Base-by-base conservation (phyloP, 163 green algal genomes). In the Trebouxiophyceae sp. region DNA sequence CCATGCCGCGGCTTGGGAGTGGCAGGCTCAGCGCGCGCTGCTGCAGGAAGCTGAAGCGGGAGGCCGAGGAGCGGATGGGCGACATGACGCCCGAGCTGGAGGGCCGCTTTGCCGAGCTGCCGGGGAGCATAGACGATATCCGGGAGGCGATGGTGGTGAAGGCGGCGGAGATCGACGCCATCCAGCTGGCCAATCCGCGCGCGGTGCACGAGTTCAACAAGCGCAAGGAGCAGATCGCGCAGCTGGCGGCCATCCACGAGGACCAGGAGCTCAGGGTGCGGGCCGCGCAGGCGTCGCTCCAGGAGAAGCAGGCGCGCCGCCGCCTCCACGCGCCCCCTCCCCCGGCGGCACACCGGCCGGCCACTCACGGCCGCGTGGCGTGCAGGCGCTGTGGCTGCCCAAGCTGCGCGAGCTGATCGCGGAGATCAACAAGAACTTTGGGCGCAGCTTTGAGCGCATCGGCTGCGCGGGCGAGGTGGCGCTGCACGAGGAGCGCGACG, bases 351-450 rank as follows among this genome's bases (percentile, higher is more conserved):
- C 45, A 54, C 1, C n/a, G n/a, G n/a, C n/a, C n/a, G n/a, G n/a
- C 8, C 39, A 50, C 39, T 16, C 8, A 50, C 39, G 16, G 8
- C 39, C 39, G 39, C 31, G 26, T 22, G 34, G 0, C 28, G 2
- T 75, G 65, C 78, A 93, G 81, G 74, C 55, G 8, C 27, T 33
- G 1, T 98, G 92, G 92, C 81, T 95, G 69, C 83, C 86, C 1
- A 46, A 83, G 58, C 79, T 98, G 29, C 61, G 81, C 64, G 54
- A 68, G 6, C 77, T 91, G 33, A 77, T 96, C 47, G 59, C n/a
- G 1, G 74, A 68, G 2, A 89, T 98, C 65, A 90, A 89, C 67
- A 54, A 33, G 16, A 81, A 70, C 31, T 98, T 98, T 73, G 57
- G 44, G 16, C 44, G 46, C 59, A 92, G 87, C 69, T 96, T 97